These are phyloP conservation scores for Cladorrhinum sp. DNA, from an alignment of 2,329 filamentous ascomycete genomes.

Conservation along the genomic window DNA sequence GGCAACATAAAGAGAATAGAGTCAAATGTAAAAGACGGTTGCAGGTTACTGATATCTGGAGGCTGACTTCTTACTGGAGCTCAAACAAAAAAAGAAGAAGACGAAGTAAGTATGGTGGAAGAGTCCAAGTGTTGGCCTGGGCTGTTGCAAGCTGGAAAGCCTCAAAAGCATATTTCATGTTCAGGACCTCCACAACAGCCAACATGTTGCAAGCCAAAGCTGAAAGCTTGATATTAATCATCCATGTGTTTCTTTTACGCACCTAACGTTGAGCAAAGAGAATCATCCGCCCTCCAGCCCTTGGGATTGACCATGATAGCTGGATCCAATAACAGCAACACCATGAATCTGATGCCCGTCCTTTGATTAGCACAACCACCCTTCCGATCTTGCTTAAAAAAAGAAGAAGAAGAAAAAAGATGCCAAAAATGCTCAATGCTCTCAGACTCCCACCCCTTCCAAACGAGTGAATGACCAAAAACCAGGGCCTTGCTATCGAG, in stretches of 20 bases:
- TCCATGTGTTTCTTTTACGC: background rate
- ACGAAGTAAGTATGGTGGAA: background rate
- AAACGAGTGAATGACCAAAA: conserved; percentile 9
- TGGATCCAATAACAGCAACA: background rate
- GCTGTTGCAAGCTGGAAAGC: background rate
- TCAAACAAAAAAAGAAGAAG: background rate
- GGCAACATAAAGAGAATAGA: no score
- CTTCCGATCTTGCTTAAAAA: background rate
- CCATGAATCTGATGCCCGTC: no score
- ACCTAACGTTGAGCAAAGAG: background rate
- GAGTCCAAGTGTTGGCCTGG: background rate
- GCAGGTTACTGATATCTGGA: no score
- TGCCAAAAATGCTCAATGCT: background rate
- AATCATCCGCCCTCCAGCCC: background rate
- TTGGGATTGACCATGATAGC: background rate
- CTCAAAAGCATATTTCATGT: background rate
- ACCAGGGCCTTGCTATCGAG: background rate
- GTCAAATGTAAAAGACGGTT: no score
- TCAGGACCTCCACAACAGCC: background rate
- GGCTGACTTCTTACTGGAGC: no score
- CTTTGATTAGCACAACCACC: background rate
- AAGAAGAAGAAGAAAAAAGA: no score
- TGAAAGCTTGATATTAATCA: background rate
- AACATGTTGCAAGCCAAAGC: background rate
- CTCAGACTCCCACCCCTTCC: background rate